Base-by-base conservation (phyloP, 805 yeast species). In the Spathaspora hagerdaliae region DNA sequence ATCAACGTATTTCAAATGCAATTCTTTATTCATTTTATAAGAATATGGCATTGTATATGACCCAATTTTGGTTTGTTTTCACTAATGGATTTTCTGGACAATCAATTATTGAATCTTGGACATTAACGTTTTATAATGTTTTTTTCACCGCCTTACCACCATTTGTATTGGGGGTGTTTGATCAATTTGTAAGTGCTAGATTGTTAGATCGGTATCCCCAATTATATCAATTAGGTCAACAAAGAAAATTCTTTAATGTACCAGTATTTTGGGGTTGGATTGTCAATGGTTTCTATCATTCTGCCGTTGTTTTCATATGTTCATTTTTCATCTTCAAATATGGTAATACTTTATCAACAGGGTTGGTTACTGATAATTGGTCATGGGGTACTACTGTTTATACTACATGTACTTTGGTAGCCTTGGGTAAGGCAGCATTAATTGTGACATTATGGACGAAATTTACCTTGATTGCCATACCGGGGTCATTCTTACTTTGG, bases 261-360 rank as follows among this genome's bases (percentile, higher is more conserved):
- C 74, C 81, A 5, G 90, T 90, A 35, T 94, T 94, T 64, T 92
- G 98, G 98, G 87, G 96, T 14, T 94, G 99, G 99, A 87, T 94
- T 38, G 69, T 82, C 42, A 95, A 94, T 64, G 99, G 99, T 0
- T 92, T 94, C 60, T 94, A 81, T 65, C 99, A 94, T 62, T 88
- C 97, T 10, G 87, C 89, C 2, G 72, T 94, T 19, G 83, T 90
- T 15, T 95, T 83, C 61, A 69, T 90, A 38, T 84, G 92, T 31
- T 74, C 88, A 11, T 74, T 77, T 41, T 76, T 81, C 51, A 83
- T 90, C 39, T 89, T 85, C 64, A 70, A 75, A 45, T 77, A 77
- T 55, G 90, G 95, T 19, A 76, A 82, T 56, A 79, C 79, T 27
- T 70, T 87, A 39, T 69, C 79, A 6, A 69, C 73, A 54, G 99